Base-by-base conservation (phyloP, 805 yeast genomes). In the Torulaspora franciscae region DNA sequence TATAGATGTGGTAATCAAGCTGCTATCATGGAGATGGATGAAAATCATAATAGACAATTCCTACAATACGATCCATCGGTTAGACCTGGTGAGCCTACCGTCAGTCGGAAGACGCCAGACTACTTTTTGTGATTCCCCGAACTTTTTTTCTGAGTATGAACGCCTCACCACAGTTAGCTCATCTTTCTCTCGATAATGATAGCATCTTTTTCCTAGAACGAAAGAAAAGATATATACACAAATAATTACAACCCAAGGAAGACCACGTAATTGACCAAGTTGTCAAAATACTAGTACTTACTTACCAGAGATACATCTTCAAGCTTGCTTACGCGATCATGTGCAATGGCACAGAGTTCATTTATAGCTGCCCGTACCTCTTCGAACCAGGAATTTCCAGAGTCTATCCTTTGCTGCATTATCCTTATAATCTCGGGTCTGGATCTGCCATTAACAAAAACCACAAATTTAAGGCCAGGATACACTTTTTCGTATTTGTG, bases 1-100 rank as follows among this genome's bases (percentile, higher is more conserved):
- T 90, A 90, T 68, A 78, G 98, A 71, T 90, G 98, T 72, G 98
- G 98, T 59, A 90, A 90, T 70, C 96, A 88, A 72, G 97, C 97
- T 35, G 96, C 96, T 30, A 87, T 90, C 56, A 90, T 90, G 97
- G 96, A 90, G 70, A 96, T 90, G 50, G 96, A 90, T 66, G 97
- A 90, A 67, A 84, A 82, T 64, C 91, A 87, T 68, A 82, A 85
- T 66, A 83, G 86, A 77, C 95, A 83, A 65, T 88, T 89, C 66
- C 72, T 91, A 68, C 97, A 91, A 69, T 91, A 91, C 68, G 98
- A 91, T 65, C 98, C 98, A 40, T 82, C 90, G 43, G 89, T 93
- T 49, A 81, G 99, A 70, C 96, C 97, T 10, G 96, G 96, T 48
- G 99, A 91, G 72, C 98, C 99, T 46, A 86, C 95, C 7, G 98